A percentile compares a stretch with the other conserved stretches of the same genome.
Conservation (phyloP, 2,329 filamentous ascomycete species). For the Alternaria gaisen region DNA sequence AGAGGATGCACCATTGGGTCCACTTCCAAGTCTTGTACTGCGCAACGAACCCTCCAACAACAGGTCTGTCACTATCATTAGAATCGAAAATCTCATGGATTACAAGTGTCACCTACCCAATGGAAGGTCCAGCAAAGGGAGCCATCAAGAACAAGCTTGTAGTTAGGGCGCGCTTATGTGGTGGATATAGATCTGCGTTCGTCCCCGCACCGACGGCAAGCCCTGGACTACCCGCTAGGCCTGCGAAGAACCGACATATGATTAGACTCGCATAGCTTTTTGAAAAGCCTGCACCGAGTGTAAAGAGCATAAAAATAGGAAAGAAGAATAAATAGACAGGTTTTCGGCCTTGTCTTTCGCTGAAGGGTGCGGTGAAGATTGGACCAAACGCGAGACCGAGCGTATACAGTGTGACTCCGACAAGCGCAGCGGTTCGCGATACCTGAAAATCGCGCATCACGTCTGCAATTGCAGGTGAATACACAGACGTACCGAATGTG, state of each 20-base stretch:
- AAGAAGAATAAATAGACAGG: slow-evolving; percentile 61
- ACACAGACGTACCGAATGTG: slow-evolving; percentile 64
- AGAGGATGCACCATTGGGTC: slow-evolving; percentile 56
- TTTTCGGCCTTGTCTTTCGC: slow-evolving; percentile 66
- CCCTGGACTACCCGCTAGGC: slow-evolving; percentile 71
- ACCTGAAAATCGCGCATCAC: slow-evolving; percentile 65
- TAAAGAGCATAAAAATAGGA: slow-evolving; percentile 64
- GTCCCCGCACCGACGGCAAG: slow-evolving; percentile 56
- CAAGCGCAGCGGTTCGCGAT: slow-evolving; percentile 64
- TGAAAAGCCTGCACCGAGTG: slow-evolving; percentile 63
- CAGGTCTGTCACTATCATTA: slow-evolving; percentile 35
- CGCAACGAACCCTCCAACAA: slow-evolving; percentile 56
- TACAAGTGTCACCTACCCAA: slow-evolving; percentile 38
- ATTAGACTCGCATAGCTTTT: slow-evolving; percentile 61
- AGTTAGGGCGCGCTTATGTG: slow-evolving; percentile 43
- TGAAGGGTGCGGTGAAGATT: slow-evolving; percentile 66
- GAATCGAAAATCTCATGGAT: background rate
- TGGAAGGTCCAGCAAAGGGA: slow-evolving; percentile 52
- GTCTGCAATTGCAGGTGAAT: slow-evolving; percentile 58
- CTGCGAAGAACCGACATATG: slow-evolving; percentile 73
- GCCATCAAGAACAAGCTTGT: slow-evolving; percentile 52
- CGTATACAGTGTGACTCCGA: slow-evolving; percentile 68
- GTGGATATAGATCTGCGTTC: slow-evolving; percentile 51
- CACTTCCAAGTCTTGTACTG: slow-evolving; percentile 59
- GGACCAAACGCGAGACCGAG: slow-evolving; percentile 69